Evolutionary conservation across 768 basidiomycete species (phyloP).

Genomic region (Phallus indusiatus): DNA sequence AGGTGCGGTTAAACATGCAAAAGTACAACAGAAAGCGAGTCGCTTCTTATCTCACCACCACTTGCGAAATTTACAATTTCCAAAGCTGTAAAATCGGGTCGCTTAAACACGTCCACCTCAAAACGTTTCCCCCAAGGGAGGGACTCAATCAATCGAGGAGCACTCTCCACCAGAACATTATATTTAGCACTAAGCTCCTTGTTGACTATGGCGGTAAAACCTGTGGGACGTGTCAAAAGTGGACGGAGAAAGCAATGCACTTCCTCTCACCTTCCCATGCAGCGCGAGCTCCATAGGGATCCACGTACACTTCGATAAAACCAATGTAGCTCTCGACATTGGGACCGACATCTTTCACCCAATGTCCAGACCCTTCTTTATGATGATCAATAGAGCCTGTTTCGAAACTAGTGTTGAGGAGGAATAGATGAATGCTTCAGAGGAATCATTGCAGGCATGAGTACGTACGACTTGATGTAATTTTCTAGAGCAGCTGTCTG

Average conservation of each 20-base stretch:
- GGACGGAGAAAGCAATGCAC: not conserved
- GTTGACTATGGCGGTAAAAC: constrained; percentile 84
- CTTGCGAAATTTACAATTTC: constrained; percentile 79
- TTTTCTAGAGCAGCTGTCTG: constrained; percentile 65
- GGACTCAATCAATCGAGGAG: constrained; percentile 71
- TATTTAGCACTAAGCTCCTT: constrained; percentile 79
- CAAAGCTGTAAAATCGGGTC: constrained; percentile 82
- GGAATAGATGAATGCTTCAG: not conserved
- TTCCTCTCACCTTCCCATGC: constrained; percentile 75
- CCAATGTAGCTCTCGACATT: constrained; percentile 86
- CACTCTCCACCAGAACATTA: constrained; percentile 60
- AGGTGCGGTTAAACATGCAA: not conserved
- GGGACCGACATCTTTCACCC: constrained; percentile 84
- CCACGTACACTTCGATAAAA: constrained; percentile 79
- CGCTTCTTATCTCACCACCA: constrained; percentile 41
- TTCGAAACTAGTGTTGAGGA: constrained; percentile 43
- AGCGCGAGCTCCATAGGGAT: constrained; percentile 84
- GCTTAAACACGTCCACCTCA: constrained; percentile 54
- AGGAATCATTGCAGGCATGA: not conserved
- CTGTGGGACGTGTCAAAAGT: constrained; percentile 25
- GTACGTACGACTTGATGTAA: constrained; percentile 66
- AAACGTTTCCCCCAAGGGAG: constrained; percentile 63
- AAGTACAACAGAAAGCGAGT: not conserved
- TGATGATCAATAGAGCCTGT: constrained; percentile 75
- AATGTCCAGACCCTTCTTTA: constrained; percentile 63